Evolutionary conservation across 2,329 filamentous ascomycete species (phyloP).

Genomic region (Exophiala spinifera): DNA sequence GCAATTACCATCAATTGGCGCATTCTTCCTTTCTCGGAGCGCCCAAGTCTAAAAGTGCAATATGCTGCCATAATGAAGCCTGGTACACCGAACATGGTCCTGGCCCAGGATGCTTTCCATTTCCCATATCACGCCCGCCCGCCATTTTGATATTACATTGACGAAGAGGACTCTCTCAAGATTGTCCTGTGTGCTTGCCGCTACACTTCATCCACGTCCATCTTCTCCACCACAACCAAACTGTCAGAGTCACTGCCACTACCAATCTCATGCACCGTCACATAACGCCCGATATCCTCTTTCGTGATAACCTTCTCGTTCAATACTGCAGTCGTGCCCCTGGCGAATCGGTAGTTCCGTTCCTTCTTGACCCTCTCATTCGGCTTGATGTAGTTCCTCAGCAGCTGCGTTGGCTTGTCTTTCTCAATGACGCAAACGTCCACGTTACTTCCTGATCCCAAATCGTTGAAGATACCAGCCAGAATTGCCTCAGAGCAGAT

Average conservation of each 20-base stretch:
- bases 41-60: too few species aligned
- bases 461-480: conserved; percentile 97
- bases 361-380: conserved; percentile 90
- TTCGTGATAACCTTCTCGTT: conserved; percentile 95
- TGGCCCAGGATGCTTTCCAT: not conserved
- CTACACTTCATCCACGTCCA: conserved; percentile 57
- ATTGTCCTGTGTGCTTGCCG: not conserved
- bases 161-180: not conserved
- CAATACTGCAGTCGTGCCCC: conserved; percentile 90
- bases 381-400: conserved; percentile 89
- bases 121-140: not conserved
- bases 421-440: conserved; percentile 93
- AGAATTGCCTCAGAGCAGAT: conserved; percentile 83
- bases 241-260: conserved; percentile 52
- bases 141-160: conserved; percentile 13
- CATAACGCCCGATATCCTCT: conserved; percentile 90
- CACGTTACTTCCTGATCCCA: conserved; percentile 95
- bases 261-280: conserved; percentile 82
- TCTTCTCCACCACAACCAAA: conserved; percentile 57
- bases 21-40: too few species aligned
- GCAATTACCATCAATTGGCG: too few species aligned
- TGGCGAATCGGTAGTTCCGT: conserved; percentile 84
- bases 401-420: conserved; percentile 82
- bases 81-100: not conserved
- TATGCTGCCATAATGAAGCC: too few species aligned